A percentile compares a stretch with the other conserved stretches of the same genome.
Evolutionary conservation across 1,284 basidiomycete species (phyloP).

Genomic region (Coriolopsis trogii): DNA sequence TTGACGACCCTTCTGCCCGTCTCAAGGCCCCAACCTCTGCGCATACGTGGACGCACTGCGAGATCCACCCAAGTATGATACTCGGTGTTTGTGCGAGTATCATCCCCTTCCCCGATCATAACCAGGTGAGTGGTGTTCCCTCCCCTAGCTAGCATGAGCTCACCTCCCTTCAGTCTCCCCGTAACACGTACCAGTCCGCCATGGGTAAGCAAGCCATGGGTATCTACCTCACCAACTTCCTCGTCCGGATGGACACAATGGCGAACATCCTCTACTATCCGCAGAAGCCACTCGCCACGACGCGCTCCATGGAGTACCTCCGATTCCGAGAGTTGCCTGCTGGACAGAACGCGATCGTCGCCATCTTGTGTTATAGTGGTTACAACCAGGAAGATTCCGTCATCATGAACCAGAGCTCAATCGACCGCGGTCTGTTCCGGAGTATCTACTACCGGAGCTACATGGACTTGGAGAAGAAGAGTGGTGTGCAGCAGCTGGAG

Average conservation of each 20-base stretch:
- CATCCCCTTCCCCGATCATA: slow-evolving; percentile 99
- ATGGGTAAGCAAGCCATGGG: slow-evolving; percentile 99
- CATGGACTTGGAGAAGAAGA: slow-evolving; percentile 98
- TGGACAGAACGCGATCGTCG: slow-evolving; percentile 98
- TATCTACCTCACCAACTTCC: slow-evolving; percentile 96
- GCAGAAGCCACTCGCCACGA: slow-evolving; percentile 98
- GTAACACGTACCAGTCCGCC: slow-evolving; percentile 99
- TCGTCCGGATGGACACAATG: slow-evolving; percentile 99
- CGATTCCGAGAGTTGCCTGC: slow-evolving; percentile 98
- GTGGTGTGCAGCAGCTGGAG: slow-evolving; percentile 89
- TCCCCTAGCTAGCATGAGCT: too few species aligned
- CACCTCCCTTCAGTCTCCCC: slow-evolving; percentile 74
- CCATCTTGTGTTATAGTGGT: slow-evolving; percentile 97
- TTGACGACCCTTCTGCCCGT: slow-evolving; percentile 87
- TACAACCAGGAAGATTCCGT: slow-evolving; percentile 99
- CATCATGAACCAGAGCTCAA: slow-evolving; percentile 99
- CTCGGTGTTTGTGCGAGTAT: slow-evolving; percentile 98
- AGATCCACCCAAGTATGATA: slow-evolving; percentile 99
- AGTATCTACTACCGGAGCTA: slow-evolving; percentile 99
- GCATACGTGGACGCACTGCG: slow-evolving; percentile 98
- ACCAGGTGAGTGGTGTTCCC: slow-evolving; percentile 68
- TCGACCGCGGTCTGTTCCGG: slow-evolving; percentile 97
- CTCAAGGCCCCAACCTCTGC: slow-evolving; percentile 82
- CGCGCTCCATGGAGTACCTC: slow-evolving; percentile 98
- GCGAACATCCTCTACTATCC: slow-evolving; percentile 98